These are phyloP conservation scores for Aspergillus tubingensis DNA, from an alignment of 2,329 filamentous ascomycete genomes.

Conservation along the genomic window DNA sequence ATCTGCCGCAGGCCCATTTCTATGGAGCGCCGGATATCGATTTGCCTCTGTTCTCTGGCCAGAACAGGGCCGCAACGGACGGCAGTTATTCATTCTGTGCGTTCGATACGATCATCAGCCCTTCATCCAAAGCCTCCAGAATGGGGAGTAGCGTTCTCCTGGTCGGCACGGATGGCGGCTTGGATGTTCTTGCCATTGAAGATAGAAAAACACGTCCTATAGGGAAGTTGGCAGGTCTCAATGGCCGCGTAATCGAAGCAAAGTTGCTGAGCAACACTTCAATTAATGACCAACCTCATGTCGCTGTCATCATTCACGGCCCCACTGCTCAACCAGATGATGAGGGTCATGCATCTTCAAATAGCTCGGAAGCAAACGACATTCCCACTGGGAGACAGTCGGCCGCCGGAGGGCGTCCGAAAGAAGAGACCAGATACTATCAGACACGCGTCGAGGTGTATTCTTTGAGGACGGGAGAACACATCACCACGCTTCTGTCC, in stretches of 20 bases:
- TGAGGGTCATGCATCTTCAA: conserved; percentile 34
- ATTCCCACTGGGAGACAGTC: conserved; percentile 27
- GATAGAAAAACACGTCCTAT: conserved; percentile 71
- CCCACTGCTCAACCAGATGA: conserved; percentile 60
- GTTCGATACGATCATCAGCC: conserved; percentile 68
- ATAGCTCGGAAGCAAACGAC: conserved; percentile 40
- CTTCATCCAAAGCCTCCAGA: conserved; percentile 45
- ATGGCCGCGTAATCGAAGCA: conserved; percentile 76
- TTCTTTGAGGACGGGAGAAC: conserved; percentile 73
- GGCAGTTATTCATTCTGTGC: conserved; percentile 76
- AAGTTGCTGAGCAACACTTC: conserved; percentile 76
- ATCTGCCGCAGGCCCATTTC: conserved; percentile 75
- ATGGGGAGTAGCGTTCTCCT: conserved; percentile 66
- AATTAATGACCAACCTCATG: conserved; percentile 66
- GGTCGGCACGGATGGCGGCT: conserved; percentile 75
- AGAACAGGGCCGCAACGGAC: conserved; percentile 24
- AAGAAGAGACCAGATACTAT: conserved; percentile 52
- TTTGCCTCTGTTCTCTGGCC: conserved; percentile 44
- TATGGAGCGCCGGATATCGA: conserved; percentile 75
- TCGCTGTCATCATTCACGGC: conserved; percentile 80
- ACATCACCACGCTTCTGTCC: conserved; percentile 72
- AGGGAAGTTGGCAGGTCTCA: conserved; percentile 72
- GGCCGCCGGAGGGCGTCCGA: conserved; percentile 25
- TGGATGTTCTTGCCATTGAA: conserved; percentile 74
- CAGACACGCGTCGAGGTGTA: conserved; percentile 90